These are phyloP conservation scores for Yarrowia porcina DNA, from an alignment of 805 yeast species.

Conservation along the genomic window DNA sequence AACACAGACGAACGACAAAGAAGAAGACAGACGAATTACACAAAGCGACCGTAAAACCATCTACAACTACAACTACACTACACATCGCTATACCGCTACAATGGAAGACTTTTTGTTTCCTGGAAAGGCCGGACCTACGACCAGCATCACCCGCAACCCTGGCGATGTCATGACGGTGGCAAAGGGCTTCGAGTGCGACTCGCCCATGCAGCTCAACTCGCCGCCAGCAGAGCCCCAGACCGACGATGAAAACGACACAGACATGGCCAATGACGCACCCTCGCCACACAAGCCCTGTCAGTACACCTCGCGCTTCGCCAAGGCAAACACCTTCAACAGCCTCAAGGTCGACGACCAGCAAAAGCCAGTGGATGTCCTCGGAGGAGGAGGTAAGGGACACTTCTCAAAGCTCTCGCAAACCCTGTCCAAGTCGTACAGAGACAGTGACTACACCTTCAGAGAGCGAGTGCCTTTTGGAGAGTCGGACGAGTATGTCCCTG, in stretches of 20 bases:
- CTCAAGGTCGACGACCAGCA: background rate
- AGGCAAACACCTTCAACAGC: background rate
- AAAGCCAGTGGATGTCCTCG: background rate
- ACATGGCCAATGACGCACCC: background rate
- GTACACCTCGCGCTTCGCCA: constrained; percentile 14
- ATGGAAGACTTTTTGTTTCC: constrained; percentile 23
- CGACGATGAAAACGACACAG: constrained; percentile 1
- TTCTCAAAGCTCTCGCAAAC: constrained; percentile 16
- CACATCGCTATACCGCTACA: background rate
- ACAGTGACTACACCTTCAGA: constrained; percentile 16
- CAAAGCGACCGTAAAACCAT: background rate
- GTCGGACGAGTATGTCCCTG: constrained; percentile 24
- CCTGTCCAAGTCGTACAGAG: constrained; percentile 18
- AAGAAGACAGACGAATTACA: background rate
- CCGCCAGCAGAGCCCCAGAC: constrained; percentile 20
- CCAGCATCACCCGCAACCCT: constrained; percentile 13
- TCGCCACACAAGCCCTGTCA: constrained; percentile 3
- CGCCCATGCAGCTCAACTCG: constrained; percentile 25
- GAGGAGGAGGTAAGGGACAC: background rate
- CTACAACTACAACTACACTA: background rate
- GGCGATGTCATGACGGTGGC: constrained; percentile 12
- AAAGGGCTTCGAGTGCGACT: constrained; percentile 22
- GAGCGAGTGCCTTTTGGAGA: constrained; percentile 21
- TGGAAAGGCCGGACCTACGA: constrained; percentile 7
- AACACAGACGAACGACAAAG: background rate